phyloP scores from a whole-genome alignment of 2,329 filamentous ascomycete species.

The Pyrenophora seminiperda region DNA sequence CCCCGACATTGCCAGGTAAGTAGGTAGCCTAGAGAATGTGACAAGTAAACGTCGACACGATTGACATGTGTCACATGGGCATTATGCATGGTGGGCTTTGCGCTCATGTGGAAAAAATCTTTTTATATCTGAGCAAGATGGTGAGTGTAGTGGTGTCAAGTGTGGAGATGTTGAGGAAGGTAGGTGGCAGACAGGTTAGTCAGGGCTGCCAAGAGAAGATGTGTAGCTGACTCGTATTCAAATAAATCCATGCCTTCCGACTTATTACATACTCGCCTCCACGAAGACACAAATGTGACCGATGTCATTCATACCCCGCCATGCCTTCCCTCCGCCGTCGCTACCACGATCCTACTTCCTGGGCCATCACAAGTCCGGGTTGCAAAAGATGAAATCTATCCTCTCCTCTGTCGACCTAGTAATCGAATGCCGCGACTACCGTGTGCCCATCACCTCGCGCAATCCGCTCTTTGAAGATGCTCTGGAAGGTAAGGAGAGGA shows the following conservation, averaged over 20 bases:
- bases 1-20: too few species aligned
- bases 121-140: too few species aligned
- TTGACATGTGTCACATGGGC: too few species aligned
- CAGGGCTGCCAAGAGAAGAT: slow-evolving; percentile 1
- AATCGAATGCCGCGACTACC: slow-evolving; percentile 92
- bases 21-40: too few species aligned
- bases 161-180: too few species aligned
- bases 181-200: neutral
- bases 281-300: slow-evolving; percentile 16
- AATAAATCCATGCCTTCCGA: slow-evolving; percentile 4
- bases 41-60: too few species aligned
- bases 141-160: too few species aligned
- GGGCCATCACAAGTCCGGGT: slow-evolving; percentile 84
- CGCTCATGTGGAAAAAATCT: too few species aligned
- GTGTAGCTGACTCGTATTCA: slow-evolving; percentile 7
- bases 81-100: too few species aligned
- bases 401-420: slow-evolving; percentile 83
- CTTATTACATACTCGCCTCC: neutral
- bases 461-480: slow-evolving; percentile 87
- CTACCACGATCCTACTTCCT: slow-evolving; percentile 92
- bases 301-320: slow-evolving; percentile 69
- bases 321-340: slow-evolving; percentile 70
- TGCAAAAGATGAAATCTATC: slow-evolving; percentile 80
- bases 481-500: slow-evolving; percentile 71
- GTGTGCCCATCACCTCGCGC: slow-evolving; percentile 84